phyloP scores from a whole-genome alignment of 495 filamentous ascomycete species.

The Annulohypoxylon nitens region DNA sequence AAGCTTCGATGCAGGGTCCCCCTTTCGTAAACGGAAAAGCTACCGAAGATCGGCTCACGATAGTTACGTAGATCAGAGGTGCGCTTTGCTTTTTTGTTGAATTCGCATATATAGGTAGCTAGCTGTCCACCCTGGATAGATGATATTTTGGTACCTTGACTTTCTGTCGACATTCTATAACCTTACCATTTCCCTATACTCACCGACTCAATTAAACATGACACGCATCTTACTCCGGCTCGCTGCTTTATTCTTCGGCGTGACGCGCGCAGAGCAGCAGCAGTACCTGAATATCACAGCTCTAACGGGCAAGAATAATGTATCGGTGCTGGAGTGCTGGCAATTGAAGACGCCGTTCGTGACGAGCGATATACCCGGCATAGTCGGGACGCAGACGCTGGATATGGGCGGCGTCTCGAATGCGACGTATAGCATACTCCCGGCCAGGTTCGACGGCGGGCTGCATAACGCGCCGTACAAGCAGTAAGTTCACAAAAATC shows the following conservation, averaged over 20 bases:
- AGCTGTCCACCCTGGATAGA: neutral
- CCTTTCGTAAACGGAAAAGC: neutral
- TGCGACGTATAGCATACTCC: conserved; percentile 57
- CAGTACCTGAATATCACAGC: conserved; percentile 42
- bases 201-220: conserved; percentile 11
- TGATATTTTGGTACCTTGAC: too few species aligned
- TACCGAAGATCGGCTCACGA: neutral
- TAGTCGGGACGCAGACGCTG: conserved; percentile 53
- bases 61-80: neutral
- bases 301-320: conserved; percentile 39
- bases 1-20: neutral
- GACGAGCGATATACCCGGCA: conserved; percentile 55
- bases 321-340: conserved; percentile 69
- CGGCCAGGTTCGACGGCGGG: conserved; percentile 61
- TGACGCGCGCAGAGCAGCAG: conserved; percentile 4
- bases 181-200: neutral
- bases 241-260: conserved; percentile 6
- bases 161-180: neutral
- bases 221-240: conserved; percentile 1
- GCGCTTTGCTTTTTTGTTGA: too few species aligned
- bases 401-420: conserved; percentile 55
- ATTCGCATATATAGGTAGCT: neutral
- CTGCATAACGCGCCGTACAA: conserved; percentile 63
- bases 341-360: conserved; percentile 58
- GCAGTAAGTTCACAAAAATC: conserved; percentile 57